Conservation (phyloP, 2,329 filamentous ascomycete species). For the Talaromyces sp. region DNA sequence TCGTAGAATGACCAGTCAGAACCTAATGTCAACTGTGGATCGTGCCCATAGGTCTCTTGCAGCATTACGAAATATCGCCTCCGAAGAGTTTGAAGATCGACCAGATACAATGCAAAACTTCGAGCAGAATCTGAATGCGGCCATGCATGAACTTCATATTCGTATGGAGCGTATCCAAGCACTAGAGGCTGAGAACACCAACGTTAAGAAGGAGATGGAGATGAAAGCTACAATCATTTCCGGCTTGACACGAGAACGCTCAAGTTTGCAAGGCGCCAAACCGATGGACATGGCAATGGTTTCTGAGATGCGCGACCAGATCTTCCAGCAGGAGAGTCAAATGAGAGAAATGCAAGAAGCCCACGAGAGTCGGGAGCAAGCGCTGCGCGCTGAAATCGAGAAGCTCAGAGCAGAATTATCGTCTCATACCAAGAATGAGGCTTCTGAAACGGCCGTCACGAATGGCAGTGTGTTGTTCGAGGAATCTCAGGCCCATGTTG, state of each 20-base stretch:
- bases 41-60: constrained; percentile 87
- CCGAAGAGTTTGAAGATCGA: constrained; percentile 75
- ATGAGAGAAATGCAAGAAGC: constrained; percentile 67
- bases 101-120: constrained; percentile 88
- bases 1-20: constrained; percentile 88
- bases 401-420: constrained; percentile 40
- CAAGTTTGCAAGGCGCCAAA: constrained; percentile 72
- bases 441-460: background rate
- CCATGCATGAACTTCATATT: constrained; percentile 84
- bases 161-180: constrained; percentile 86
- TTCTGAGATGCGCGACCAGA: constrained; percentile 77
- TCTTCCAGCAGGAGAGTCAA: constrained; percentile 79
- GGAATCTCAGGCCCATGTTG: constrained; percentile 55
- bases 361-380: constrained; percentile 68
- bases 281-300: constrained; percentile 90
- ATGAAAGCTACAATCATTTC: constrained; percentile 94
- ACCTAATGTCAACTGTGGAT: constrained; percentile 71
- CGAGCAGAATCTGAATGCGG: constrained; percentile 82
- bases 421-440: background rate
- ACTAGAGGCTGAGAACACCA: constrained; percentile 76
- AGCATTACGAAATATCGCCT: constrained; percentile 79
- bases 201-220: constrained; percentile 92
- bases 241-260: constrained; percentile 85
- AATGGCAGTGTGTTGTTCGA: constrained; percentile 14
- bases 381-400: constrained; percentile 67